Conservation (phyloP, 192 early-diverging fungal species). For the Coemansia umbellata region DNA sequence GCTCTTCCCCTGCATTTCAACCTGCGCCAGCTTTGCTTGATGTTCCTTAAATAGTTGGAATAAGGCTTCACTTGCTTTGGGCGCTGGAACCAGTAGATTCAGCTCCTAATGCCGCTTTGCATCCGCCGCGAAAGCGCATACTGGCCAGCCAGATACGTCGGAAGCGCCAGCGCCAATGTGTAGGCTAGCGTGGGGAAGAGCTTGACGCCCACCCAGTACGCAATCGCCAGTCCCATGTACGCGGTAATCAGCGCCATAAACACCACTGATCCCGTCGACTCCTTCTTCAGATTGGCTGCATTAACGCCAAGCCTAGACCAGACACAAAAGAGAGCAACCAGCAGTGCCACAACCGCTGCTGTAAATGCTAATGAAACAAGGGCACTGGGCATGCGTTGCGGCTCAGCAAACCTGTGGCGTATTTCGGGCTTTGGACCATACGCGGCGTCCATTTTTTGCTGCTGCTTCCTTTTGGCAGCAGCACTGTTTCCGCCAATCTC, state of each 20-base stretch:
- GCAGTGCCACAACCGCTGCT: constrained; percentile 13
- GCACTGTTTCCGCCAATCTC: constrained; percentile 1
- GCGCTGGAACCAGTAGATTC: not conserved
- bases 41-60: too few species aligned
- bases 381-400: constrained; percentile 39
- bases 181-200: constrained; percentile 44
- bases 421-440: constrained; percentile 36
- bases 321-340: constrained; percentile 16
- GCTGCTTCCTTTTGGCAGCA: not conserved
- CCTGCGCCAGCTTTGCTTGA: too few species aligned
- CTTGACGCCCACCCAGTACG: constrained; percentile 47
- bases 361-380: constrained; percentile 37
- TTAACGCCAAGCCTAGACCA: constrained; percentile 47
- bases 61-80: not conserved
- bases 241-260: constrained; percentile 41
- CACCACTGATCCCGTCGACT: constrained; percentile 17
- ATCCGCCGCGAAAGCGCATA: constrained; percentile 41
- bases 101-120: constrained; percentile 4
- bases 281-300: constrained; percentile 11
- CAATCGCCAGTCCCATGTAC: constrained; percentile 40
- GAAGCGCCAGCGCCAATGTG: constrained; percentile 42
- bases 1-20: too few species aligned
- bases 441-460: not conserved
- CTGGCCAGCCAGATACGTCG: constrained; percentile 44
- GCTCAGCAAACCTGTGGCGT: constrained; percentile 37